A percentile compares a stretch with the other conserved stretches of the same genome.
These are phyloP conservation scores for Vigna radiata DNA, from an alignment of 306 rosid species.

Conservation along the genomic window DNA sequence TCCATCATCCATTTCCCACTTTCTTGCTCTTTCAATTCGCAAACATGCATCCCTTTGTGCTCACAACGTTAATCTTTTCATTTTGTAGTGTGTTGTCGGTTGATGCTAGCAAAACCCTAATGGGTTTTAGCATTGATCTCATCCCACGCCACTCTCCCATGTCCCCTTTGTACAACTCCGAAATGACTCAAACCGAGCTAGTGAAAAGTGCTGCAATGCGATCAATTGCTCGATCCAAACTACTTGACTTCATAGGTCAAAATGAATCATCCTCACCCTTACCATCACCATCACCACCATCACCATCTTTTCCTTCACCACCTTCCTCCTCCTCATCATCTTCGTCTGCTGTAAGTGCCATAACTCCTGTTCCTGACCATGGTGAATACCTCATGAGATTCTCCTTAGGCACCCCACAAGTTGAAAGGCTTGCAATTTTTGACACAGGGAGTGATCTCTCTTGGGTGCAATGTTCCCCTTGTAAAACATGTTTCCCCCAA, in stretches of 20 bases:
- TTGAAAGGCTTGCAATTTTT: conserved; percentile 20
- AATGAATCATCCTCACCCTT: not conserved
- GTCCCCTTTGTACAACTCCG: not conserved
- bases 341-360: not conserved
- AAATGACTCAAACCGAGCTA: not conserved
- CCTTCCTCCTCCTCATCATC: not conserved
- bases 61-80: not conserved
- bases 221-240: not conserved
- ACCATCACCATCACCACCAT: not conserved
- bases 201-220: not conserved
- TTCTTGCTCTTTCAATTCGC: not conserved
- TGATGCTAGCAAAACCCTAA: not conserved
- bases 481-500: conserved; percentile 8
- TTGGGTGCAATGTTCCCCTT: conserved; percentile 21
- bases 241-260: not conserved
- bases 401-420: not conserved
- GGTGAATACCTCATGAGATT: conserved; percentile 26
- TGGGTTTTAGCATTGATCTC: not conserved
- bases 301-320: not conserved
- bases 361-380: not conserved
- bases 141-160: conserved; percentile 5
- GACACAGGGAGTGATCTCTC: conserved; percentile 21
- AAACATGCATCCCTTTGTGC: not conserved
- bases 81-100: not conserved
- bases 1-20: not conserved